A percentile compares a stretch with the other conserved stretches of the same genome.
Evolutionary conservation across 805 yeast genomes (phyloP).

Genomic region (Candida awuae): DNA sequence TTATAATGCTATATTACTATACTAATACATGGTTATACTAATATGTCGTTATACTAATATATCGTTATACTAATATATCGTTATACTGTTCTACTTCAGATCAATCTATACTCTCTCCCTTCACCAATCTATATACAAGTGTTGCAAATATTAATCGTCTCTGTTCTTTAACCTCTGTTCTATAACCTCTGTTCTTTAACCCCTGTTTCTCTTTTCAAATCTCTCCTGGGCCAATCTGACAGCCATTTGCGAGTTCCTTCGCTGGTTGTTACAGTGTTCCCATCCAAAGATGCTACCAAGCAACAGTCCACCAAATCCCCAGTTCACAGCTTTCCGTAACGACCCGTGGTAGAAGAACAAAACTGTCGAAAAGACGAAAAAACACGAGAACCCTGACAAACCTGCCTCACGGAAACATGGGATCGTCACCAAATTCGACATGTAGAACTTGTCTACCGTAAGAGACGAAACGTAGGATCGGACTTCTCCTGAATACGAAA

Average conservation of each 20-base stretch:
- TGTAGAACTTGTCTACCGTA: conserved; percentile 41
- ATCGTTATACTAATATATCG: too few relatives aligned
- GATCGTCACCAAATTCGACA: conserved; percentile 44
- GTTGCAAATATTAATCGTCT: too few relatives aligned
- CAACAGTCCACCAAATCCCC: conserved; percentile 76
- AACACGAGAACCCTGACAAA: conserved; percentile 61
- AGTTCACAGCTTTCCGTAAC: conserved; percentile 56
- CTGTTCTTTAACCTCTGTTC: too few relatives aligned
- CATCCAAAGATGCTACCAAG: conserved; percentile 79
- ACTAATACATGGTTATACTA: too few relatives aligned
- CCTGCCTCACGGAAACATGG: conserved; percentile 82
- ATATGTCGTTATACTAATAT: too few relatives aligned
- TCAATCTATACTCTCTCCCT: too few relatives aligned
- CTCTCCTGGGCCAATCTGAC: conserved; percentile 61
- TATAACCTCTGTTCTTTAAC: too few relatives aligned
- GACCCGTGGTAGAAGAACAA: conserved; percentile 61
- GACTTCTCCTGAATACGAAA: conserved; percentile 19
- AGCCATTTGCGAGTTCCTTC: conserved; percentile 58
- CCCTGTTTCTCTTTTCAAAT: conserved; percentile 19
- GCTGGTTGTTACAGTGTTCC: conserved; percentile 81
- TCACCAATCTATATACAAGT: too few relatives aligned
- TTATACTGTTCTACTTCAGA: too few relatives aligned
- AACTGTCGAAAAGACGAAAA: conserved; percentile 62
- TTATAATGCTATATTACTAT: too few relatives aligned
- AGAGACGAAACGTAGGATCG: conserved; percentile 26